phyloP scores from a whole-genome alignment of 73 alveolate species.

The Tetrahymena thermophila region DNA sequence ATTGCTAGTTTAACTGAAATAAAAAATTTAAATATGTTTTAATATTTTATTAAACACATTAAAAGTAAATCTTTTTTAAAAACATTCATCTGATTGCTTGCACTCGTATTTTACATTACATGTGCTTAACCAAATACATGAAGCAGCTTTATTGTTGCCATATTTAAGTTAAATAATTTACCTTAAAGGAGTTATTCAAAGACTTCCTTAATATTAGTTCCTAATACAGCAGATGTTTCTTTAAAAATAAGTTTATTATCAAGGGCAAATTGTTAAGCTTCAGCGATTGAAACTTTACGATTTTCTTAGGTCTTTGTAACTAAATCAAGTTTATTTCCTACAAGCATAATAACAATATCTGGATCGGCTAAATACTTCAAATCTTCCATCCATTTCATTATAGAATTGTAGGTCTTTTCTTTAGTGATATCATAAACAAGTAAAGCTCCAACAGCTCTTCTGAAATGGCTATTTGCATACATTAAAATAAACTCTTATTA shows the following conservation, averaged over 20 bases:
- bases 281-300: conserved; percentile 78
- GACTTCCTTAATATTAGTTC: conserved; percentile 67
- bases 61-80: too few species aligned
- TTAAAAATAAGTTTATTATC: conserved; percentile 69
- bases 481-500: background rate
- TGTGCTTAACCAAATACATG: too few species aligned
- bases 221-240: conserved; percentile 89
- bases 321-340: conserved; percentile 90
- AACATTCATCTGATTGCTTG: too few species aligned
- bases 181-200: conserved; percentile 84
- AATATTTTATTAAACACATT: too few species aligned
- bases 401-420: conserved; percentile 63
- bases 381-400: conserved; percentile 65
- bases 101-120: too few species aligned
- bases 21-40: too few species aligned
- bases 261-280: conserved; percentile 77
- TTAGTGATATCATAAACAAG: conserved; percentile 79
- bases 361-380: conserved; percentile 84
- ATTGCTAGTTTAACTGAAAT: background rate
- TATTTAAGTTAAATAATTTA: background rate
- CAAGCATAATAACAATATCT: conserved; percentile 86
- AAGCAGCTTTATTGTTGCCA: background rate
- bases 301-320: conserved; percentile 62
- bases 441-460: conserved; percentile 84
- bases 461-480: conserved; percentile 43